Base-by-base conservation (phyloP, 2,329 filamentous ascomycete genomes). In the Calonectria ilicicola region DNA sequence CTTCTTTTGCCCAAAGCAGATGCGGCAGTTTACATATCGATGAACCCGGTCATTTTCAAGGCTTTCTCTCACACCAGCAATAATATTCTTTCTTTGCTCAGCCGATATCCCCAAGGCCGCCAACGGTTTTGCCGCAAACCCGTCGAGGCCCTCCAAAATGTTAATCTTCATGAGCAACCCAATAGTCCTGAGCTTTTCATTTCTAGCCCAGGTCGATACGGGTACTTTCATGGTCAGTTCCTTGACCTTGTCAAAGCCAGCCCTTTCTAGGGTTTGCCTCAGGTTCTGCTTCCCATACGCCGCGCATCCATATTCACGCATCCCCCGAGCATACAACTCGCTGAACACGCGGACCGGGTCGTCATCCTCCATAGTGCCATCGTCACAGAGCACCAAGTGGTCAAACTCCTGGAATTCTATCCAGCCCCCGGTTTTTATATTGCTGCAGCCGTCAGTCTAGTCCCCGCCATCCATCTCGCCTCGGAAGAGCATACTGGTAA, bases 321-420 rank as follows among this genome's bases (percentile, higher is more conserved):
- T 77, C 27, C 81, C 84, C 19, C 77, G 63, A 9, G 77, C 77
- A n/a, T 78, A 78, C n/a, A 81, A 66, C 6, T 85, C 80, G 63
- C 79, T 80, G 60, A 85, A 84, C 9, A 79, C 75, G 27, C 77
- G 77, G 42, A 87, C 76, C 3, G 83, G 80, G 53, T 87, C 83
- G 65, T 87, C 82, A 3, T 81, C 76, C 2, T 79, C 76, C 83
- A 89, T 86, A 12, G 85, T 85, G 49, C 79, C 83, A 66, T 88
- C 85, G 72, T 88, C 86, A 72, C 84, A 88, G 32, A 81, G 78
- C 15, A 87, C 81, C 27, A 80, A 80, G 15, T 82, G 82, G 53
- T 85, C 82, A 35, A 87, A 81, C 65, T 89, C 88, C 26, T 88
- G 86, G 47, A 88, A 85, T 74, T 90, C 88, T 42, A 90, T 81